These are phyloP conservation scores for Calonectria fujianensis DNA, from an alignment of 2,329 filamentous ascomycete genomes.

Conservation along the genomic window DNA sequence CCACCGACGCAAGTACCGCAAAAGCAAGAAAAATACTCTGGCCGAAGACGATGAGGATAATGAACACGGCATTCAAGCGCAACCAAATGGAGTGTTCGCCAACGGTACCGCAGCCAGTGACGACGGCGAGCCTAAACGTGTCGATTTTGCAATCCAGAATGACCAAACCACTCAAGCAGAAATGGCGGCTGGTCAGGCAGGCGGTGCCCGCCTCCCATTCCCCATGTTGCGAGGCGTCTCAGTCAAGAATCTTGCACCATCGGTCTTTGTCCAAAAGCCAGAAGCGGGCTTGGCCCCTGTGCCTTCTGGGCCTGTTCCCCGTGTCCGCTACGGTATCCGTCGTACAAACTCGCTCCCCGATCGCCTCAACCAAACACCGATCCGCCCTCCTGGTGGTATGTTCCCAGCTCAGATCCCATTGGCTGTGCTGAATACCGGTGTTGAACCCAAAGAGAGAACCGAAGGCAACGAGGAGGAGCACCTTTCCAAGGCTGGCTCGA, in stretches of 20 bases:
- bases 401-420: slow-evolving; percentile 68
- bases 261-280: slow-evolving; percentile 77
- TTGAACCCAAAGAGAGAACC: slow-evolving; percentile 50
- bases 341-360: slow-evolving; percentile 85
- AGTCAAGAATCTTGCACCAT: slow-evolving; percentile 81
- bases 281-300: slow-evolving; percentile 55
- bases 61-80: slow-evolving; percentile 53
- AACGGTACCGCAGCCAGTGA: slow-evolving; percentile 42
- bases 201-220: slow-evolving; percentile 66
- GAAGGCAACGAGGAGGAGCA: slow-evolving; percentile 66
- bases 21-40: slow-evolving; percentile 66
- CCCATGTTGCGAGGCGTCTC: slow-evolving; percentile 75
- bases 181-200: slow-evolving; percentile 47
- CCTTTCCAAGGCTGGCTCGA: slow-evolving; percentile 73
- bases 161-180: slow-evolving; percentile 55
- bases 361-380: slow-evolving; percentile 72
- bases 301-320: slow-evolving; percentile 69
- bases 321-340: slow-evolving; percentile 79
- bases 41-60: slow-evolving; percentile 54
- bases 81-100: slow-evolving; percentile 58
- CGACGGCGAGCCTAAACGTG: slow-evolving; percentile 70
- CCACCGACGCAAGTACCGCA: slow-evolving; percentile 62
- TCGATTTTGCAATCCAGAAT: slow-evolving; percentile 73
- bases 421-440: slow-evolving; percentile 58
- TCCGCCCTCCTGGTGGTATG: slow-evolving; percentile 70